Conservation (phyloP, 2,329 filamentous ascomycete genomes). For the Microsporum audouinii region DNA sequence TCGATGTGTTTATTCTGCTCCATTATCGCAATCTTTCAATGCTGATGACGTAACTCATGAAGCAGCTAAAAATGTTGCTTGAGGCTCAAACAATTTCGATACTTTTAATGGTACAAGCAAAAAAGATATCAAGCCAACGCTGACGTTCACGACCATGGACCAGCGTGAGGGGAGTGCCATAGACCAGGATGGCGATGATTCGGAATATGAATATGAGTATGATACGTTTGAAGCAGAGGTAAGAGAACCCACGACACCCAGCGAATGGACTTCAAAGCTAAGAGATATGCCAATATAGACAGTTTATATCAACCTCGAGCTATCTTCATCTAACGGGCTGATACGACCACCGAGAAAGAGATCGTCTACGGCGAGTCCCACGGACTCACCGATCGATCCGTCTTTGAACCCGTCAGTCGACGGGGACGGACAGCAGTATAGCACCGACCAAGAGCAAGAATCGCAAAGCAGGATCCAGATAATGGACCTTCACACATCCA, state of each 20-base stretch:
- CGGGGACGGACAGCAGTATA: background rate
- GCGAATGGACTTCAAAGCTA: background rate
- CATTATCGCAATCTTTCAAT: no score
- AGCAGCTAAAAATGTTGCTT: no score
- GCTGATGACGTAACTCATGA: no score
- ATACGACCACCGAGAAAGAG: slow-evolving; percentile 25
- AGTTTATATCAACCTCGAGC: slow-evolving; percentile 50
- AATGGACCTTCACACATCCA: slow-evolving; percentile 63
- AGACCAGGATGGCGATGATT: slow-evolving; percentile 22
- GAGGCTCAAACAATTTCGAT: no score
- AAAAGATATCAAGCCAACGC: background rate
- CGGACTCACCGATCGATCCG: slow-evolving; percentile 9
- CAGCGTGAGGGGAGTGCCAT: background rate
- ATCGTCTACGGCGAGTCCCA: slow-evolving; percentile 7
- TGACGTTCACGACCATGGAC: background rate
- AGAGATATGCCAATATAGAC: slow-evolving; percentile 28
- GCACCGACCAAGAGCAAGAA: slow-evolving; percentile 14
- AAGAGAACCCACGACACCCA: slow-evolving; percentile 9
- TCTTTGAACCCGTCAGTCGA: slow-evolving; percentile 12
- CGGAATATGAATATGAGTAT: slow-evolving; percentile 54
- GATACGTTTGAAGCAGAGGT: slow-evolving; percentile 43
- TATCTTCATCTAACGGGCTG: slow-evolving; percentile 37
- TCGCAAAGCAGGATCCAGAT: slow-evolving; percentile 53
- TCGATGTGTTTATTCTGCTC: no score
- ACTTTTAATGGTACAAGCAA: background rate